Conservation (phyloP, 768 basidiomycete species). For the Suillus placidus region DNA sequence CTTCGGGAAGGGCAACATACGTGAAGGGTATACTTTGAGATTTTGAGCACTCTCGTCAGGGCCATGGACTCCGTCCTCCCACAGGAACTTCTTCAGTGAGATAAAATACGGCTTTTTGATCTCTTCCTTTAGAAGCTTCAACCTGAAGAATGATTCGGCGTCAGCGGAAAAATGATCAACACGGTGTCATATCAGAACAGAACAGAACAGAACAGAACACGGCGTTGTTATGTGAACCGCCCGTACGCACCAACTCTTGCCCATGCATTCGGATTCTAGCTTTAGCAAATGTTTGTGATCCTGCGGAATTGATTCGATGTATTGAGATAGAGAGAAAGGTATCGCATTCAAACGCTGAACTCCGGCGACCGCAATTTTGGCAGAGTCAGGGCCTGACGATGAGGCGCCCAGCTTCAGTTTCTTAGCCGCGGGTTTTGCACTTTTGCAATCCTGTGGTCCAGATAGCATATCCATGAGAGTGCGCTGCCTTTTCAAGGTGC, state of each 20-base stretch:
- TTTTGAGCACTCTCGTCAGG: slow-evolving; percentile 46
- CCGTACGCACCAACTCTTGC: slow-evolving; percentile 60
- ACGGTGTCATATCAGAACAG: slow-evolving; percentile 5
- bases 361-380: slow-evolving; percentile 12
- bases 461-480: slow-evolving; percentile 69
- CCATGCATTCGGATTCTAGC: slow-evolving; percentile 75
- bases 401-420: slow-evolving; percentile 45
- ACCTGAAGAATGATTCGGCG: slow-evolving; percentile 44
- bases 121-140: slow-evolving; percentile 74
- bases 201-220: neutral
- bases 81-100: slow-evolving; percentile 67
- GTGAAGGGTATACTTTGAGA: slow-evolving; percentile 75
- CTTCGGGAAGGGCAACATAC: slow-evolving; percentile 42
- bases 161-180: slow-evolving; percentile 11
- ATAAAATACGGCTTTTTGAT: slow-evolving; percentile 79
- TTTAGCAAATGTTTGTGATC: slow-evolving; percentile 59
- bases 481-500: slow-evolving; percentile 54
- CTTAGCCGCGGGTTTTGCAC: slow-evolving; percentile 43
- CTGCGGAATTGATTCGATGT: slow-evolving; percentile 53
- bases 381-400: slow-evolving; percentile 22
- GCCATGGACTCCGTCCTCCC: slow-evolving; percentile 62
- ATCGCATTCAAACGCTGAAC: slow-evolving; percentile 58
- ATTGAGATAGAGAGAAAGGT: slow-evolving; percentile 65
- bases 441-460: slow-evolving; percentile 28
- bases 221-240: neutral